These are phyloP conservation scores for Phanerochaete carnosa DNA, from an alignment of 768 basidiomycete genomes.

Conservation along the genomic window DNA sequence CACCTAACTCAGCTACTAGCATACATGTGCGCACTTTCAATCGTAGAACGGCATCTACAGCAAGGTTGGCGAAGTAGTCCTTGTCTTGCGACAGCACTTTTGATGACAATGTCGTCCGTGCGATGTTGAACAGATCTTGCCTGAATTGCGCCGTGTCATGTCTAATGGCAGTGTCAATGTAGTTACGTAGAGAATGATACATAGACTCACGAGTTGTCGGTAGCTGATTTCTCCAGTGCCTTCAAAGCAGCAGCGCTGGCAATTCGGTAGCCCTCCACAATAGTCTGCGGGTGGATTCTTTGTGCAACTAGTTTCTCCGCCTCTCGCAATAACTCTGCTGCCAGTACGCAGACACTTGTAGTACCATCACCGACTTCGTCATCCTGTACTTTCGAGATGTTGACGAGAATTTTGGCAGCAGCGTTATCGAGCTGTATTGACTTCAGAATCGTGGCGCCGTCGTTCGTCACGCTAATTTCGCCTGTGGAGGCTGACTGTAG, in stretches of 20 bases:
- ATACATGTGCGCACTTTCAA: constrained; percentile 56
- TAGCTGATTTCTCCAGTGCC: constrained; percentile 79
- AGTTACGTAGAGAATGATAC: background rate
- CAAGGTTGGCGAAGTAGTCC: constrained; percentile 95
- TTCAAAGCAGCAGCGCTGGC: constrained; percentile 81
- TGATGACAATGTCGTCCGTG: constrained; percentile 90
- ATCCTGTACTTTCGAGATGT: constrained; percentile 99
- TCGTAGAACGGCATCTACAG: constrained; percentile 93
- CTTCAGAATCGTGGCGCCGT: constrained; percentile 97
- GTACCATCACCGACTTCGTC: constrained; percentile 98
- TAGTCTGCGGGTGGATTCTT: constrained; percentile 97
- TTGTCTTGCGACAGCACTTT: constrained; percentile 98
- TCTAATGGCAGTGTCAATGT: background rate
- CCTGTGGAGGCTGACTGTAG: constrained; percentile 88
- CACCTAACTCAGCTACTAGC: background rate
- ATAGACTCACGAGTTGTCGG: constrained; percentile 75
- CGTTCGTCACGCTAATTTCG: constrained; percentile 96
- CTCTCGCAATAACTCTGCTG: constrained; percentile 88
- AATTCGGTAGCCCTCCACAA: constrained; percentile 94
- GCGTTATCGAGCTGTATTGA: constrained; percentile 97
- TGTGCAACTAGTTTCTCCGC: constrained; percentile 91
- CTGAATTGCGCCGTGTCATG: constrained; percentile 70
- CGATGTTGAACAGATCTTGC: constrained; percentile 93
- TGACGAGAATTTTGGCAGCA: constrained; percentile 98
- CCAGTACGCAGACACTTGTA: constrained; percentile 87